phyloP scores from a whole-genome alignment of 208 protist genomes.

The Naegleria gruberi region DNA sequence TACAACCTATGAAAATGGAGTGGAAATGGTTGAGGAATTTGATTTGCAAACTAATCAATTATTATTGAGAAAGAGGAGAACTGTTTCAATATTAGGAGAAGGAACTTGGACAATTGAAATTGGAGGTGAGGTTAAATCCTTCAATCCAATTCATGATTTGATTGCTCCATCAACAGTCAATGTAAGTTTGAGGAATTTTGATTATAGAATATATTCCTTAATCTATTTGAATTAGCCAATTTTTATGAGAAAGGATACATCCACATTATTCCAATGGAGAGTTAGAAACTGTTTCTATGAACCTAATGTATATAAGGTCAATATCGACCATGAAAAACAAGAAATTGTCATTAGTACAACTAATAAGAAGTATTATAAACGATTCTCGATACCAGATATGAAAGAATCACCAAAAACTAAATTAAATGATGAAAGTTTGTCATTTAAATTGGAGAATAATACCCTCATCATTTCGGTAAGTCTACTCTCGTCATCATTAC shows the following conservation, averaged over 20 bases:
- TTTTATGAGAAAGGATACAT: constrained; percentile 67
- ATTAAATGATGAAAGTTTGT: constrained; percentile 35
- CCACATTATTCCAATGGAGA: constrained; percentile 65
- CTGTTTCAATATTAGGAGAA: constrained; percentile 59
- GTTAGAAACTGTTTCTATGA: constrained; percentile 78
- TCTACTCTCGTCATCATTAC: not conserved
- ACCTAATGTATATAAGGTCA: constrained; percentile 63
- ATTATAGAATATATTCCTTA: too few species aligned
- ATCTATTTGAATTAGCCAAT: constrained; percentile 45
- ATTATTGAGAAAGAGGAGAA: constrained; percentile 67
- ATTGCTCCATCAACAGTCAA: constrained; percentile 57
- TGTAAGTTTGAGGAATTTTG: constrained; percentile 4
- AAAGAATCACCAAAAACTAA: constrained; percentile 42
- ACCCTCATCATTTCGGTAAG: constrained; percentile 67
- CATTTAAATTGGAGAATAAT: constrained; percentile 72
- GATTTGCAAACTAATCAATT: constrained; percentile 80
- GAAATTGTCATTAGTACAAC: constrained; percentile 79
- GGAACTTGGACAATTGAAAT: constrained; percentile 73
- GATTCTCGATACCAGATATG: constrained; percentile 70
- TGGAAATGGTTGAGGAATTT: constrained; percentile 81
- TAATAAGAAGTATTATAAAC: constrained; percentile 92
- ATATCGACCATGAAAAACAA: constrained; percentile 53
- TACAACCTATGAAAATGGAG: constrained; percentile 68
- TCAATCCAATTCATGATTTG: constrained; percentile 46
- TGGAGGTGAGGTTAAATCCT: constrained; percentile 63